Conservation (phyloP, 306 rosid species). For the Glycine latifolia region DNA sequence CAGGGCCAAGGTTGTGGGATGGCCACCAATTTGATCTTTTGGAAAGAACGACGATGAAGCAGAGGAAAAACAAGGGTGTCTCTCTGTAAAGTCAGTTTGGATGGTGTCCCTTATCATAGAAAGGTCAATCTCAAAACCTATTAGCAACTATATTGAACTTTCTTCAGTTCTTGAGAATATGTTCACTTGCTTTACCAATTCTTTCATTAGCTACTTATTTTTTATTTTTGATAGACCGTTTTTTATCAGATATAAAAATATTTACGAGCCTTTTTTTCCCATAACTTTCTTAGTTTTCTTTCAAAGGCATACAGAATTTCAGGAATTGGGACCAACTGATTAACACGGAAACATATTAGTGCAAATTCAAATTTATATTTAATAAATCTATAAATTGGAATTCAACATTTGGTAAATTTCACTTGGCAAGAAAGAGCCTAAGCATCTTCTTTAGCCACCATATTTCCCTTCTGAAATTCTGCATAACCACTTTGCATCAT, state of each 20-base stretch:
- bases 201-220: too few relatives aligned
- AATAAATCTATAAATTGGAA: not conserved
- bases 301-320: not conserved
- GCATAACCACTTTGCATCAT: constrained; percentile 22
- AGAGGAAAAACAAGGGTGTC: constrained; percentile 73
- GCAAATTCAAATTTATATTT: not conserved
- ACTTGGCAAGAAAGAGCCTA: not conserved
- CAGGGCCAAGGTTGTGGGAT: constrained; percentile 96
- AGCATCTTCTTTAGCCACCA: not conserved
- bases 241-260: too few relatives aligned
- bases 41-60: constrained; percentile 77
- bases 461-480: constrained; percentile 22
- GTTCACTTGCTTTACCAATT: constrained; percentile 86
- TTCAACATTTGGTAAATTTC: constrained; percentile 8
- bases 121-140: constrained; percentile 85
- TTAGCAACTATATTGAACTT: constrained; percentile 74
- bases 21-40: constrained; percentile 98
- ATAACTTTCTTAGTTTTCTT: not conserved
- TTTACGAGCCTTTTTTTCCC: too few relatives aligned
- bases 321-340: not conserved
- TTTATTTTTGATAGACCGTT: too few relatives aligned
- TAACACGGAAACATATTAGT: not conserved
- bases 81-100: constrained; percentile 95
- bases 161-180: constrained; percentile 92
- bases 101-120: constrained; percentile 95